Evolutionary conservation across 1,284 basidiomycete species (phyloP).

Genomic region (Veloporphyrellus conicus): DNA sequence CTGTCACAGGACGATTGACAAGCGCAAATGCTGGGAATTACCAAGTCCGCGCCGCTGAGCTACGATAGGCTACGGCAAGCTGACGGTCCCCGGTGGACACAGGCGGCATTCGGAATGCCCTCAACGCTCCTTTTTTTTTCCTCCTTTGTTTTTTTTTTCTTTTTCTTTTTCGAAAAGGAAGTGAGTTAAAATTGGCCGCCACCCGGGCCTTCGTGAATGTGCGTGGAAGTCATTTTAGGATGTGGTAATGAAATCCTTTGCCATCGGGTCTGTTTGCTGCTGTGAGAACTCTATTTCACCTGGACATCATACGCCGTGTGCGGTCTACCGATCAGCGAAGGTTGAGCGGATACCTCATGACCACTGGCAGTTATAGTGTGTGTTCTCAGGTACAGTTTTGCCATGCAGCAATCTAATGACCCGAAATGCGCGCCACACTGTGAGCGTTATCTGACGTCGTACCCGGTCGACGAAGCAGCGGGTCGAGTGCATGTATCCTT

Average conservation of each 20-base stretch:
- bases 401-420: not conserved
- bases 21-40: constrained; percentile 8
- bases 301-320: constrained; percentile 4
- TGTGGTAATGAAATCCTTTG: constrained; percentile 8
- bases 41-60: not conserved
- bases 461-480: not conserved
- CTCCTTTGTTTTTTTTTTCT: constrained; percentile 2
- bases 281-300: constrained; percentile 6
- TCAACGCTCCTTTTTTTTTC: not conserved
- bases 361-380: not conserved
- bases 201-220: constrained; percentile 11
- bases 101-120: constrained; percentile 5
- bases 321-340: constrained; percentile 6
- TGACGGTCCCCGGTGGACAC: too few species aligned
- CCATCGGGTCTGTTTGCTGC: constrained; percentile 5
- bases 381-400: constrained; percentile 1
- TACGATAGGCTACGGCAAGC: not conserved
- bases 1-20: constrained; percentile 7
- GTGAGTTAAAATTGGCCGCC: constrained; percentile 16
- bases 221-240: constrained; percentile 4
- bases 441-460: constrained; percentile 1
- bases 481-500: not conserved
- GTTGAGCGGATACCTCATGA: constrained; percentile 6
- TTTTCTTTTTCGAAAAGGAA: not conserved
- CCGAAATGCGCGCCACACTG: not conserved